These are phyloP conservation scores for Talaromyces borbonicus DNA, from an alignment of 495 filamentous ascomycete genomes.

Conservation along the genomic window DNA sequence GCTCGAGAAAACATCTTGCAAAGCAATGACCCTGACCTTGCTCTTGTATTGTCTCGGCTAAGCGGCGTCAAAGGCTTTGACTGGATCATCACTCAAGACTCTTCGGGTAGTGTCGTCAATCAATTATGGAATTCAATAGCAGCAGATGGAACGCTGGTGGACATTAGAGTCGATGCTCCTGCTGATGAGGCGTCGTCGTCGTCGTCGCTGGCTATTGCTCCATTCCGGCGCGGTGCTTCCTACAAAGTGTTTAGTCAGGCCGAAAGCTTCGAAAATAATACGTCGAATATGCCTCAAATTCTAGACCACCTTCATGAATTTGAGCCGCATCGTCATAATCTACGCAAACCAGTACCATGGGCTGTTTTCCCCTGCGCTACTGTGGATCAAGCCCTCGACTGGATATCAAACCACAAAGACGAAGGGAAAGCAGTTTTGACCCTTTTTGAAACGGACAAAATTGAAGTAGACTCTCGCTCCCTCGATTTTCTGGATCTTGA, in stretches of 20 bases:
- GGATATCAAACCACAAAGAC: background rate
- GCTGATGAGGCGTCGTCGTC: background rate
- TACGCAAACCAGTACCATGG: background rate
- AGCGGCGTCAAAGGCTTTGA: conserved; percentile 13
- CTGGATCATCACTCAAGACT: conserved; percentile 14
- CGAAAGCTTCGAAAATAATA: conserved; percentile 14
- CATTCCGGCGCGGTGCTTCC: conserved; percentile 21
- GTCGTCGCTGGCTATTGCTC: conserved; percentile 11
- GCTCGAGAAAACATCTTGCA: conserved; percentile 34
- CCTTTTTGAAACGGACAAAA: background rate
- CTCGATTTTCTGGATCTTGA: conserved; percentile 11
- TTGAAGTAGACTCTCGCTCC: background rate
- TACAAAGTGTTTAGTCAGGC: conserved; percentile 36
- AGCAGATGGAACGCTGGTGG: conserved; percentile 32
- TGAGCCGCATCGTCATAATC: background rate
- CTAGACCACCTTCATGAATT: background rate
- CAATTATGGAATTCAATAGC: conserved; percentile 28
- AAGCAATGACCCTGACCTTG: conserved; percentile 26
- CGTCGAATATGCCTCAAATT: background rate
- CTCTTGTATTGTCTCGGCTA: background rate
- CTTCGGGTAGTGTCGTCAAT: conserved; percentile 14
- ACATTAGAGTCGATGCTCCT: conserved; percentile 23
- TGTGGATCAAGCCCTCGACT: background rate
- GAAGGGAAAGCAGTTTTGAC: background rate
- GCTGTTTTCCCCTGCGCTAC: background rate